Base-by-base conservation (phyloP, 768 basidiomycete genomes). In the Suillus cothurnatus region DNA sequence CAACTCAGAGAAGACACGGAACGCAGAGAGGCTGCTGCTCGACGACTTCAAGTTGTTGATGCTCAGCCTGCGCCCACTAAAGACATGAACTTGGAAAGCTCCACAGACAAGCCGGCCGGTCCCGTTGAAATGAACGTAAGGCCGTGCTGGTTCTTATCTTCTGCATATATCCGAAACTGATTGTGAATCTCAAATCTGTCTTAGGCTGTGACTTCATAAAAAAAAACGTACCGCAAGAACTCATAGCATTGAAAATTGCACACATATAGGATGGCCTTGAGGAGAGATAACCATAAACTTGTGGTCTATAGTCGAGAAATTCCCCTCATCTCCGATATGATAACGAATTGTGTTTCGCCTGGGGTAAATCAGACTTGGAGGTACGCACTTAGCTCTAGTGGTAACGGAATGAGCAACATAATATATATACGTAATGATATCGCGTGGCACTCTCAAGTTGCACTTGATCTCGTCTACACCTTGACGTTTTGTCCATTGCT, bases 1-100 rank as follows among this genome's bases (percentile, higher is more conserved):
- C 31, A 63, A 12, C 38, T 63, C 32, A 63, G 12, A 34, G 28
- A 58, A 50, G 52, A 63, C 15, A 36, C 55, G 56, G 62, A 63
- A 41, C 62, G 62, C 28, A 63, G 53, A 55, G 53, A 55, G 21
- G 53, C 53, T 32, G 64, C 62, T 45, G 45, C 45, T 34, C 32
- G 60, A 26, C 59, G 61, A 57, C 68, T 68, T n/a, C n/a, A n/a
- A n/a, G n/a, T n/a, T 26, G 66, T 71, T 11, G 62, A 64, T 19
- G 66, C 69, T 52, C 75, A 77, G 34, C 76, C 73, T n/a, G 61
- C 34, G 19, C 72, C 68, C 23, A 69, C 64, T 26, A 64, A 63
- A 0, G 68, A 49, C 49, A 75, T 75, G 74, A 53, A 12, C 52
- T 12, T 9, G 4, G 52, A 32, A n/a, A 31, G 53, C 31, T 55